Percentiles rank a stretch among this genome's conserved stretches.
phyloP scores from a whole-genome alignment of 495 filamentous ascomycete genomes.

The Aspergillus incahuasiensis region DNA sequence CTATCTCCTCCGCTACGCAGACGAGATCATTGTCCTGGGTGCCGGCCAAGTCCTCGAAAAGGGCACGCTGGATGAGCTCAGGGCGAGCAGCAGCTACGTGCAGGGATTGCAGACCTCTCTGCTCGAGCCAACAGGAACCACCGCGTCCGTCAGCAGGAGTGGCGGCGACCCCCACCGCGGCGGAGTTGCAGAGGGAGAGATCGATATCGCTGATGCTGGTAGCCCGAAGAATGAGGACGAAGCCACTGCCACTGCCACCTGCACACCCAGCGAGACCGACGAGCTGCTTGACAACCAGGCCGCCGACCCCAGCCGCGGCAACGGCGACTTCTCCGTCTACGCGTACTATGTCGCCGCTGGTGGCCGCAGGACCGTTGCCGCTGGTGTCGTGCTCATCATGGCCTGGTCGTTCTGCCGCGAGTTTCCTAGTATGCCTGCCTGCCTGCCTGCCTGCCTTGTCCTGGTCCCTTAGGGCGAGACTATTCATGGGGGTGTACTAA shows the following conservation, averaged over 20 bases:
- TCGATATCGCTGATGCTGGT: too few species aligned
- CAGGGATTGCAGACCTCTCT: not conserved
- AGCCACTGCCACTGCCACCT: too few species aligned
- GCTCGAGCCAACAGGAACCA: too few species aligned
- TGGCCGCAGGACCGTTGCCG: not conserved
- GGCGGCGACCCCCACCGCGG: too few species aligned
- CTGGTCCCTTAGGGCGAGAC: too few species aligned
- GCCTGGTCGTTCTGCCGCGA: not conserved
- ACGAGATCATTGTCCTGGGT: not conserved
- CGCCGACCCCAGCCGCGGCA: not conserved
- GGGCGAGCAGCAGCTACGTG: not conserved
- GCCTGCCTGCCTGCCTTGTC: too few species aligned
- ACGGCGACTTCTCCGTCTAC: constrained; percentile 7
- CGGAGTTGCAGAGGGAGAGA: too few species aligned
- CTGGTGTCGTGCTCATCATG: not conserved
- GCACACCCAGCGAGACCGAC: not conserved
- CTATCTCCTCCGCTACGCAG: constrained; percentile 2
- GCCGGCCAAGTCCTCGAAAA: not conserved
- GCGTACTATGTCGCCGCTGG: constrained; percentile 4
- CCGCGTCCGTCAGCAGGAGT: too few species aligned
- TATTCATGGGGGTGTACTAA: not conserved
- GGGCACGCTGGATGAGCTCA: not conserved
- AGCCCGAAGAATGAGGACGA: too few species aligned
- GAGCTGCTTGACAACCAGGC: not conserved
- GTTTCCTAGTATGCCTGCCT: constrained; percentile 8